Base-by-base conservation (phyloP, 2,329 filamentous ascomycete species). In the Ceratocystiopsis minuta region DNA sequence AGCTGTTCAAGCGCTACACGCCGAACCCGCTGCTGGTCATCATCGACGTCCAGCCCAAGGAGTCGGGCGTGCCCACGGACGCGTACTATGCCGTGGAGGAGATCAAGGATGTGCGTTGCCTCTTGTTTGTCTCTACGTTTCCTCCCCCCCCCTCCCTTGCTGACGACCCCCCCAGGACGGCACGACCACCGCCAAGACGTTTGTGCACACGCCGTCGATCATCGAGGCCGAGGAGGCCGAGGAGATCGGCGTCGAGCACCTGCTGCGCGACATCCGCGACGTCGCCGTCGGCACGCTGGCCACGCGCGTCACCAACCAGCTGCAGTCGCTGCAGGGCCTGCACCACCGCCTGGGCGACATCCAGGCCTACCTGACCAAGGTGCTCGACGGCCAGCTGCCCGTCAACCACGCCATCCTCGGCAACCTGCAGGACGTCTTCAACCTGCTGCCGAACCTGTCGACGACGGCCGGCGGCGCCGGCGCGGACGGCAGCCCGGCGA, bases 161-260 rank as follows among this genome's bases (percentile, higher is more conserved):
- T n/a, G n/a, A n/a, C n/a, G n/a, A n/a, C 10, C 12, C 13, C 20
- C 28, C 33, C 49, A 96, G 88, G 90, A 98, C 57, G 90, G 90
- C 58, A 96, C 90, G 48, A 94, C 88, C 24, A 95, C 90, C 44
- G 78, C 84, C 49, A 92, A 90, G 66, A 98, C 90, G 36, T 98
- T 98, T 56, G 90, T 98, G 52, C 90, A 98, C 63, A 98, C 87
- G 10, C 90, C 90, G 18, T 95, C 87, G 39, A 90, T 90, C 59
- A 98, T 98, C 64, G 90, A 98, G 65, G 90, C 90, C 37, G 90
- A 98, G 61, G 90, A 98, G 64, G 90, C 90, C 46, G 90, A 98
- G 63, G 90, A 98, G 62, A 98, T 98, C 53, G 90, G 90, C 52
- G 90, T 98, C 45, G 90, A 98, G 66, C 90, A 98, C 61, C 73